phyloP scores from a whole-genome alignment of 108 stramenopile genomes.

The Cylindrotheca closterium region DNA sequence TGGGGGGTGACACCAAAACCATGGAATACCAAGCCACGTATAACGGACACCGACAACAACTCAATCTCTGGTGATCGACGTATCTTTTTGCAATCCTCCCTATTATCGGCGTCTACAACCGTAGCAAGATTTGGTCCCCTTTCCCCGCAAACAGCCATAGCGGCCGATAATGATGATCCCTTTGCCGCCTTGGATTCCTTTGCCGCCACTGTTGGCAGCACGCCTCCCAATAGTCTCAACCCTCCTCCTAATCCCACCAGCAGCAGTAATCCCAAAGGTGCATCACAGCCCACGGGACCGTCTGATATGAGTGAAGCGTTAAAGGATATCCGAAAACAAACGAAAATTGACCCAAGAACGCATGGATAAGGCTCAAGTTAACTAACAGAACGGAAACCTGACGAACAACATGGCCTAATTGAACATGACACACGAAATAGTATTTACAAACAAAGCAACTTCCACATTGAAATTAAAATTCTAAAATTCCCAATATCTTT shows the following conservation, averaged over 20 bases:
- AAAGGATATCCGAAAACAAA: conserved; percentile 9
- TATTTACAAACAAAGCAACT: neutral
- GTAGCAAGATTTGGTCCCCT: too few species aligned
- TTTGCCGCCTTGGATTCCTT: conserved; percentile 8
- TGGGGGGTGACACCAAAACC: too few species aligned
- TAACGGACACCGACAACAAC: too few species aligned
- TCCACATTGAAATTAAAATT: neutral
- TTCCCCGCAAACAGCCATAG: neutral
- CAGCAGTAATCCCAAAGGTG: neutral
- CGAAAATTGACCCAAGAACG: conserved; percentile 20
- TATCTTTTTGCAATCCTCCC: too few species aligned
- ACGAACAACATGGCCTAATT: neutral
- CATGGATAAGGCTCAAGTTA: conserved; percentile 15
- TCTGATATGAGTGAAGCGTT: conserved; percentile 19
- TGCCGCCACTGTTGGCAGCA: neutral
- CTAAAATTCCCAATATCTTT: neutral
- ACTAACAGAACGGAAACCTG: too few species aligned
- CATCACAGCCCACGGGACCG: neutral
- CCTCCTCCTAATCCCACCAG: neutral
- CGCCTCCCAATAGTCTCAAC: too few species aligned
- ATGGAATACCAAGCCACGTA: too few species aligned
- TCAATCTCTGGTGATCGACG: too few species aligned
- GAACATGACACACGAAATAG: neutral
- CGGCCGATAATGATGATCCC: conserved; percentile 1
- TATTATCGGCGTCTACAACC: too few species aligned